Conservation (phyloP, 352 stramenopile genomes). For the Phytopythium litorale region DNA sequence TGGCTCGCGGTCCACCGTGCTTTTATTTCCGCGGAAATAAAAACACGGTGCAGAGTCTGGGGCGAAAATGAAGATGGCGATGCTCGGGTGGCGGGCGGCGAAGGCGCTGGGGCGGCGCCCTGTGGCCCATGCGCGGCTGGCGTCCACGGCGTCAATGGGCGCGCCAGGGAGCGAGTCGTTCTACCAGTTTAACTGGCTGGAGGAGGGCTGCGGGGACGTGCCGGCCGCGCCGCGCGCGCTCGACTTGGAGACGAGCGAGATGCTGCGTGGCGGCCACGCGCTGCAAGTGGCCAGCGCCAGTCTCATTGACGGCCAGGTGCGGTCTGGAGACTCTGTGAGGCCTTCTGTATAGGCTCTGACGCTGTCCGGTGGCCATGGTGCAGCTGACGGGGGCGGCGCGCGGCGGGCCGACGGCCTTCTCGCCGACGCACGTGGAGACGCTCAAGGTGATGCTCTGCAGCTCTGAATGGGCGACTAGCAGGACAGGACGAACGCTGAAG, state of each 20-base stretch:
- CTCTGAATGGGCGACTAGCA: background rate
- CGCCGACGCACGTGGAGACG: constrained; percentile 29
- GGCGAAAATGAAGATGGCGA: background rate
- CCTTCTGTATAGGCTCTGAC: background rate
- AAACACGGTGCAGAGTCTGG: too few relatives aligned
- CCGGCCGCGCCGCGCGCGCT: constrained; percentile 29
- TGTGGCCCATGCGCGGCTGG: constrained; percentile 3
- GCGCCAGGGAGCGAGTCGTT: background rate
- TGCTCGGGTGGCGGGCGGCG: background rate
- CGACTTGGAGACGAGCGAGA: constrained; percentile 53
- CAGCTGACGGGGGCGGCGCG: constrained; percentile 31
- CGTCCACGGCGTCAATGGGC: constrained; percentile 8
- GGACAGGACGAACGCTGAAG: background rate
- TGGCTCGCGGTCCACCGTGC: too few relatives aligned
- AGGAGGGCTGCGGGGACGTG: constrained; percentile 61
- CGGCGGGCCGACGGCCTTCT: constrained; percentile 33
- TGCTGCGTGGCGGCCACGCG: constrained; percentile 67
- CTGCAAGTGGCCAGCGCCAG: constrained; percentile 49
- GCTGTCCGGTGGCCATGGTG: background rate
- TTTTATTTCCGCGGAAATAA: too few relatives aligned
- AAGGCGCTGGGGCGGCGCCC: background rate
- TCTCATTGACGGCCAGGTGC: constrained; percentile 44
- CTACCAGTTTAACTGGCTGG: constrained; percentile 49
- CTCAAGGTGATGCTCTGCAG: constrained; percentile 29
- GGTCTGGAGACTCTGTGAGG: background rate